Evolutionary conservation across 495 filamentous ascomycete genomes (phyloP).

Genomic region (Penicillium chermesinum): DNA sequence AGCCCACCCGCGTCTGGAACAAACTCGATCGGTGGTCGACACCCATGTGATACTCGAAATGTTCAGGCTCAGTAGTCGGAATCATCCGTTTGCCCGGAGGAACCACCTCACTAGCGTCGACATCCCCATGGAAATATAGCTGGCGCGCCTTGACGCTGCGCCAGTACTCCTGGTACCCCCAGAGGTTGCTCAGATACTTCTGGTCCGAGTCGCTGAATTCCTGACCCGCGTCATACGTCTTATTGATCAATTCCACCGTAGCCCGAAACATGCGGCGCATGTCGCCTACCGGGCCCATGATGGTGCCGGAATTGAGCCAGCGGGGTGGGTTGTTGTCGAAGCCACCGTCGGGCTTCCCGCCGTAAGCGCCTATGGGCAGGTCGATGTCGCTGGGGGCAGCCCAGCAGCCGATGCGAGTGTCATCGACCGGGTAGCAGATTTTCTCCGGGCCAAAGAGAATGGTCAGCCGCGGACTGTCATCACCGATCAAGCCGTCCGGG

Average conservation of each 20-base stretch:
- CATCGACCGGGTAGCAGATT: constrained; percentile 10
- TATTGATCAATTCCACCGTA: constrained; percentile 8
- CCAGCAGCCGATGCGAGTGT: constrained; percentile 11
- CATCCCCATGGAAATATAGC: constrained; percentile 12
- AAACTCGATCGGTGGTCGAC: constrained; percentile 11
- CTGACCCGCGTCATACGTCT: constrained; percentile 6
- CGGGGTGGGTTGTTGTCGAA: constrained; percentile 5
- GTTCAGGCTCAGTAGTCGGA: constrained; percentile 2
- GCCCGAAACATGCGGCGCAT: constrained; percentile 12
- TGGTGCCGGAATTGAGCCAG: constrained; percentile 18
- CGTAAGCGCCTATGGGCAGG: constrained; percentile 8
- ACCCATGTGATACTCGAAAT: constrained; percentile 12
- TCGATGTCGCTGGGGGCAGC: constrained; percentile 8
- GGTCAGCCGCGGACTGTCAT: constrained; percentile 7
- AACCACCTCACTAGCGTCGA: constrained; percentile 1
- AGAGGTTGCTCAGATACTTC: constrained; percentile 15
- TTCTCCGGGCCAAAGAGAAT: constrained; percentile 16
- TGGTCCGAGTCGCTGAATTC: constrained; percentile 17
- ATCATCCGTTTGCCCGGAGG: constrained; percentile 3
- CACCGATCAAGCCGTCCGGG: not conserved
- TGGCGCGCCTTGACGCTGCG: constrained; percentile 3
- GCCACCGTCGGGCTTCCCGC: constrained; percentile 7
- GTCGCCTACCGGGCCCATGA: constrained; percentile 12
- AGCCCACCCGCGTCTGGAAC: constrained; percentile 15
- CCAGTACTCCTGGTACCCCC: constrained; percentile 13